Evolutionary conservation across 2,329 filamentous ascomycete species (phyloP), one percentile per base, ranked within the genome.

Genomic region (Alternaria triticimaculans): DNA sequence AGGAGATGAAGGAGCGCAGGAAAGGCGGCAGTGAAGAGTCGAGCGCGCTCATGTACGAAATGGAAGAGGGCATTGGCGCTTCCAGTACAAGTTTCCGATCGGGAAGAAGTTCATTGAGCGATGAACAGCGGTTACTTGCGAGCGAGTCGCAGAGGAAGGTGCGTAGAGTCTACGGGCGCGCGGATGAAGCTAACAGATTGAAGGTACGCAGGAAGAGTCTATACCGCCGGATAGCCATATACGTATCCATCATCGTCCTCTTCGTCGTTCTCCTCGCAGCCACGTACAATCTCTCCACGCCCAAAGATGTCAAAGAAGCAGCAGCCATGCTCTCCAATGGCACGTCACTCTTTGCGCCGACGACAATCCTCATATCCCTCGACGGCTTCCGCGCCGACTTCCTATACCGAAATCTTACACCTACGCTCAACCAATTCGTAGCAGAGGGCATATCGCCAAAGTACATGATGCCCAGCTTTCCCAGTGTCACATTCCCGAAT

Each of bases 331-430:
- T 76, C 23, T 89, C 85, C 15, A 99, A 99, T 78, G 96, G 96
- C 58, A 97, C 94, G 0, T 92, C 94, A 2, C 82, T 93, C 5
- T 99, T 98, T 77, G 91, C 89, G 10, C 94, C 94, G 1, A 99
- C 96, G 0, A 97, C 96, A 2, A 91, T 99, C 63, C 85, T 98
- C 58, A 92, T 99, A 76, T 97, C 94, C 49, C 86, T 99, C 18
- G 96, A 99, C 80, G 96, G 96, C 4, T 98, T 99, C 82, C 90
- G 96, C 15, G 95, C 96, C 20, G 96, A 98, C 78, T 98, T 97
- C 75, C 84, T 99, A 44, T 88, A 91, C 67, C 89, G 94, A 14
- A 91, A 90, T 1, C 82, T 98, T 30, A 97, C 95, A 1, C 96
- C 95, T 1, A 89, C 90, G 2, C 84, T 99, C 9, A 92, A 89